Base-by-base conservation (phyloP, 495 filamentous ascomycete species). In the Penicillium ochrochloron region DNA sequence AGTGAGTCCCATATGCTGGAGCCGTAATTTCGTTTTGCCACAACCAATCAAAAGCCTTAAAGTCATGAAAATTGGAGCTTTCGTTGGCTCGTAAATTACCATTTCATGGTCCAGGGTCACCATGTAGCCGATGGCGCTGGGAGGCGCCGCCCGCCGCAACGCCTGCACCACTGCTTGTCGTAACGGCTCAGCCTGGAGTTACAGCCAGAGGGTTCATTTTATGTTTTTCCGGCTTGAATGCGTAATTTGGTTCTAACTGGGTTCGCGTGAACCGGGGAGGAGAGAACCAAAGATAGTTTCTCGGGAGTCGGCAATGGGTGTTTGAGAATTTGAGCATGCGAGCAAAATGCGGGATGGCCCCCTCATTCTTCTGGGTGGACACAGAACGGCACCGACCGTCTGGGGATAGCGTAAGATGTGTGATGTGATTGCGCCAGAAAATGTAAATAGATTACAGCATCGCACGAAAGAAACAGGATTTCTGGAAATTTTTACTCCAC, bases 81-180 rank as follows among this genome's bases (percentile, higher is more conserved):
- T 25, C 15, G 27, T 23, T 23, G 61, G 53, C 52, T 50, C 31
- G 23, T 60, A 60, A 60, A 60, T 60, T 60, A 60, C 58, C 44
- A 12, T 17, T 39, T 37, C 29, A 23, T 15, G 41, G n/a, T 15
- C 17, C 17, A 33, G 23, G 17, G n/a, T 17, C 12, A 14, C 27
- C 4, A 14, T 23, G 57, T 25, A 59, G 25, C 44, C 42, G 57
- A 46, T 41, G 57, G 15, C 29, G 57, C 29, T n/a, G 57, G 29
- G 35, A 46, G 56, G 56, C 57, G 57, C 42, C 57, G 57, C 57
- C 58, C 46, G 42, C 48, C 46, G 41, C 44, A 52, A 44, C 41
- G 54, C 33, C 54, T 35, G 19, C 35, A n/a, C 44, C 35, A 53
- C 39, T 37, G 51, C 39, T 50, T 60, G 57, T 56, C 58, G 31